Percentiles rank a stretch among this genome's conserved stretches.
These are phyloP conservation scores for Saccharomycopsis fermentans DNA, from an alignment of 805 yeast species.

Conservation along the genomic window DNA sequence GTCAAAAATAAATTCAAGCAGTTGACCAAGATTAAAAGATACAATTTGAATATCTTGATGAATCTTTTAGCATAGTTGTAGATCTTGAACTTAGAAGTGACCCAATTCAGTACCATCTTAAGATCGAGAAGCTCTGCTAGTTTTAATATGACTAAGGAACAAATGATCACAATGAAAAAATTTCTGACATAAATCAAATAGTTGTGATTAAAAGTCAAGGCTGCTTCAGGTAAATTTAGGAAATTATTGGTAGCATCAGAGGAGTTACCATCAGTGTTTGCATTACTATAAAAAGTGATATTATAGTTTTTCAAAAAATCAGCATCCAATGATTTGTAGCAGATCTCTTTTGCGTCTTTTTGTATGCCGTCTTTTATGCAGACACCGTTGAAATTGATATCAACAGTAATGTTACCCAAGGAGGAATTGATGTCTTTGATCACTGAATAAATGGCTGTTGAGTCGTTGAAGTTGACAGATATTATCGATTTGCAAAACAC, in stretches of 20 bases:
- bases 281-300: slow-evolving; percentile 4
- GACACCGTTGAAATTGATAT: slow-evolving; percentile 2
- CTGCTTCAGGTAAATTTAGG: slow-evolving; percentile 7
- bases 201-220: slow-evolving; percentile 1
- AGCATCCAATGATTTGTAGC: slow-evolving; percentile 4
- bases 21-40: neutral
- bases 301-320: neutral
- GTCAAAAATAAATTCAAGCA: slow-evolving; percentile 3
- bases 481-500: slow-evolving; percentile 5
- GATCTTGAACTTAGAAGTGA: neutral
- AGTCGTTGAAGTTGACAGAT: slow-evolving; percentile 1
- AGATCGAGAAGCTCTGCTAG: neutral
- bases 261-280: neutral
- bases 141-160: neutral
- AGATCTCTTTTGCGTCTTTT: neutral
- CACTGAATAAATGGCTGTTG: slow-evolving; percentile 8
- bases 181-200: slow-evolving; percentile 4
- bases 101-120: neutral
- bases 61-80: neutral
- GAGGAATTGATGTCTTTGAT: slow-evolving; percentile 32
- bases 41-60: neutral
- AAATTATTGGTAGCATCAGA: slow-evolving; percentile 5
- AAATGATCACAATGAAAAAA: neutral
- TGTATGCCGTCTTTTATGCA: slow-evolving; percentile 2
- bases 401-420: slow-evolving; percentile 29